Base-by-base conservation (phyloP, 305 asterid species). In the Salvia sclarea region DNA sequence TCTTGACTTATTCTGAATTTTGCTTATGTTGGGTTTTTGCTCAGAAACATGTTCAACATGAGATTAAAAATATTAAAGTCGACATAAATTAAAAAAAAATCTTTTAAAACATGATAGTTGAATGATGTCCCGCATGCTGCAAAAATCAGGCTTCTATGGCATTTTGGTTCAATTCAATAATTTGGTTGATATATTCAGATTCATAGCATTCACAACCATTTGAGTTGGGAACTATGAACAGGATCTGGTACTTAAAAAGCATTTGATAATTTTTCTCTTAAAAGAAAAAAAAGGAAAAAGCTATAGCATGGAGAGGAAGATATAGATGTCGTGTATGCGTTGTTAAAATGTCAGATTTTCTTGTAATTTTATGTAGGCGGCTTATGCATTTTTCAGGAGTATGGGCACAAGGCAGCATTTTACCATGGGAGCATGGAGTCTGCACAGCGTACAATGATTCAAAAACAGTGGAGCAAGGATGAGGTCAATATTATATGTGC, bases 381-480 rank as follows among this genome's bases (percentile, higher is more conserved):
- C 49, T 44, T 48, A 45, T 65, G 60, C 40, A 43, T 70, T 75
- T 77, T 73, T 79, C 86, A 95, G 99, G 91, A 84, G 68, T 85
- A 69, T 54, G 95, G 95, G 41, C 99, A 88, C 78, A 86, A 83
- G 76, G 87, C 96, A 48, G 95, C 95, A 69, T 95, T 82, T 83
- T 95, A 95, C 82, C 98, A 95, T 70, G 98, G 99, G 71, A 87
- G 85, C 86, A 86, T 91, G 96, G 98, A 89, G 10, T 54, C 96
- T 50, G 62, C 77, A 30, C 90, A 89, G 64, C 99, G 99, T 64
- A 78, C 98, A 35, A 72, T 64, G 68, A 76, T 82, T 64, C 99
- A 95, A 80, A 88, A 66, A 74, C 96, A 86, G 78, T 95, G 99
- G 99, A 95, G 98, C 89, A 95, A 91, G 81, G 99, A 91, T 71